phyloP scores from a whole-genome alignment of 495 filamentous ascomycete genomes.

The Thermochaetoides thermophila region DNA sequence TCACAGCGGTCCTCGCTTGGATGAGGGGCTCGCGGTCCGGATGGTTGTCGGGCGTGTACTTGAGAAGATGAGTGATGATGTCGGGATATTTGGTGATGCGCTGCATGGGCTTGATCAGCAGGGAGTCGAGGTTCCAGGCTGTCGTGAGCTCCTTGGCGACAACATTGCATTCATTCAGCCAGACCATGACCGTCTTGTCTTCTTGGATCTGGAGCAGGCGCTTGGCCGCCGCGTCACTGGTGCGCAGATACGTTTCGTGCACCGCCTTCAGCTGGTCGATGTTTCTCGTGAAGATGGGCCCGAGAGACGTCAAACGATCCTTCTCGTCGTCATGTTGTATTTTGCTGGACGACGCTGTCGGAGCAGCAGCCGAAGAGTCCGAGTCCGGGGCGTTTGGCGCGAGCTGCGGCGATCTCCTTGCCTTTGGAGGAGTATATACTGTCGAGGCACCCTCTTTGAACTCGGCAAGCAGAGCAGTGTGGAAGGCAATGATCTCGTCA shows the following conservation, averaged over 20 bases:
- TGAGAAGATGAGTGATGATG: conserved; percentile 59
- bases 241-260: conserved; percentile 74
- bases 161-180: conserved; percentile 80
- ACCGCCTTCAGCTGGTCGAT: conserved; percentile 68
- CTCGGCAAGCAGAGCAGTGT: conserved; percentile 57
- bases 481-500: conserved; percentile 72
- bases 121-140: conserved; percentile 85
- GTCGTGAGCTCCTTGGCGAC: conserved; percentile 77
- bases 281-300: conserved; percentile 60
- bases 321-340: conserved; percentile 34
- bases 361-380: conserved; percentile 18
- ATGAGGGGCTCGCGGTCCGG: conserved; percentile 60
- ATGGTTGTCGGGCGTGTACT: conserved; percentile 65
- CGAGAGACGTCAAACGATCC: conserved; percentile 62
- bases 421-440: conserved; percentile 50
- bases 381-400: conserved; percentile 19
- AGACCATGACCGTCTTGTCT: conserved; percentile 64
- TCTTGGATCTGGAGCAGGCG: conserved; percentile 58
- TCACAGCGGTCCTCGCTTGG: conserved; percentile 46
- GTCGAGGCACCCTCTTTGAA: conserved; percentile 61
- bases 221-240: conserved; percentile 70
- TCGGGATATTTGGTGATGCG: conserved; percentile 84
- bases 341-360: conserved; percentile 13
- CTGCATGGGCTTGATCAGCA: conserved; percentile 92
- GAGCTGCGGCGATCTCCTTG: conserved; percentile 24